Conservation (phyloP, 495 filamentous ascomycete species). For the Lophiostoma macrostomum region DNA sequence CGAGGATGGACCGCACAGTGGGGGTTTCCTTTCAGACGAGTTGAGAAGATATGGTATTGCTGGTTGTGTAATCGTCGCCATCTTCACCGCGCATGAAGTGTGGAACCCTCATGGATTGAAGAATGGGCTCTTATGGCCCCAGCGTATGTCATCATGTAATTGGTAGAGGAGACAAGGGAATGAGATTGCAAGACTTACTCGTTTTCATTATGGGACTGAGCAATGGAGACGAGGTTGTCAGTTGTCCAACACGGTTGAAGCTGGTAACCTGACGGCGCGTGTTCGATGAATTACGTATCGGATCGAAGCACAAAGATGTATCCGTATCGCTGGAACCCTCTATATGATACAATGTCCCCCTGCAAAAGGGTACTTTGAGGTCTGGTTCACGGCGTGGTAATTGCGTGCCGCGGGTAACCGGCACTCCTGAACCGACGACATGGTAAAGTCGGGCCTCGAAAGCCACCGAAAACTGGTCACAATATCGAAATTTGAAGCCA, state of each 20-base stretch:
- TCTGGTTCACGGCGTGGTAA: no score
- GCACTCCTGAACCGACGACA: no score
- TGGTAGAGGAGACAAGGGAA: not conserved
- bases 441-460: no score
- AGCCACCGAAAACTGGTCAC: no score
- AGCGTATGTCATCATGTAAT: constrained; percentile 16
- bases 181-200: not conserved
- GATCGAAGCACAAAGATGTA: no score
- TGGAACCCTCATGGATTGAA: not conserved
- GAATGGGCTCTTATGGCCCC: constrained; percentile 20
- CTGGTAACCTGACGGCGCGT: not conserved
- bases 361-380: no score
- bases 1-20: no score
- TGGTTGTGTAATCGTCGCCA: constrained; percentile 1
- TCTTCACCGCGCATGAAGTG: not conserved
- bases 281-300: not conserved
- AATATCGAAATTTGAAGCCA: no score
- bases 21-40: constrained; percentile 9
- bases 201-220: not conserved
- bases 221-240: not conserved
- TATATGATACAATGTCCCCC: no score
- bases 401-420: no score
- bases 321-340: no score
- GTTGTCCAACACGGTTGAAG: not conserved
- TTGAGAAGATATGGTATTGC: constrained; percentile 8